Percentiles rank a stretch among this genome's conserved stretches.
These are phyloP conservation scores for Bryoerythrophyllum caledonicum DNA, from an alignment of 225 moss, liverwort and hornwort genomes.

Conservation along the genomic window DNA sequence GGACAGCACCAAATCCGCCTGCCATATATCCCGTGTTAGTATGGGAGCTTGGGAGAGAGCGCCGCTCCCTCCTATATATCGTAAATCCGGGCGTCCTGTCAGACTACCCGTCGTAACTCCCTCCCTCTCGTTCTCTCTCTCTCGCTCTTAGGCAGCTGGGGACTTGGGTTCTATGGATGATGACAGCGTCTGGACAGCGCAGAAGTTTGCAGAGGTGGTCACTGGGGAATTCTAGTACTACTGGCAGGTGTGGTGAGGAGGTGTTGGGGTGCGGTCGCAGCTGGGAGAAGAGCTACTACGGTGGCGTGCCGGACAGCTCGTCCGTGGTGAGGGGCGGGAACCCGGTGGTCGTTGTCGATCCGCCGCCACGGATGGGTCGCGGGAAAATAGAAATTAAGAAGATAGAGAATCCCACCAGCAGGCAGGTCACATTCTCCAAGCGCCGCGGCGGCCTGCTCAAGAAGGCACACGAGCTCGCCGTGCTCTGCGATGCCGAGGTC, in stretches of 20 bases:
- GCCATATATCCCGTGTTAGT: slow-evolving; percentile 59
- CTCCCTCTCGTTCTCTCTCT: not conserved
- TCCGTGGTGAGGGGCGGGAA: slow-evolving; percentile 24
- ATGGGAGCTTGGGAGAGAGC: slow-evolving; percentile 46
- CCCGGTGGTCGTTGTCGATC: slow-evolving; percentile 28
- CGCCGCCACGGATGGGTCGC: slow-evolving; percentile 63
- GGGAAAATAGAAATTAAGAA: slow-evolving; percentile 76
- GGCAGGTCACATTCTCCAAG: slow-evolving; percentile 68
- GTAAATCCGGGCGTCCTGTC: slow-evolving; percentile 46
- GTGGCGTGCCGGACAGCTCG: slow-evolving; percentile 40
- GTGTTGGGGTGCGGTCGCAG: slow-evolving; percentile 9
- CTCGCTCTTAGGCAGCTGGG: not conserved
- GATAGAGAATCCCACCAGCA: slow-evolving; percentile 72
- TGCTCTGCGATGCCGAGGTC: slow-evolving; percentile 65
- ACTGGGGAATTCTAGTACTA: slow-evolving; percentile 37
- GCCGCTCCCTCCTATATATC: slow-evolving; percentile 57
- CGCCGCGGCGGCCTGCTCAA: slow-evolving; percentile 58
- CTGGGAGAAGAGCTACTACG: not conserved
- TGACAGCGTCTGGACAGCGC: slow-evolving; percentile 66
- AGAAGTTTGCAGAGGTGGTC: slow-evolving; percentile 51
- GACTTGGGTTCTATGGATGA: slow-evolving; percentile 47
- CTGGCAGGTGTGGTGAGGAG: slow-evolving; percentile 23
- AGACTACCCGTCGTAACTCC: slow-evolving; percentile 33
- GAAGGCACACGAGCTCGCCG: slow-evolving; percentile 64
- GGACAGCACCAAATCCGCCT: slow-evolving; percentile 73